Evolutionary conservation across 768 basidiomycete genomes (phyloP).

Genomic region (Strobilomyces echinocephalus): DNA sequence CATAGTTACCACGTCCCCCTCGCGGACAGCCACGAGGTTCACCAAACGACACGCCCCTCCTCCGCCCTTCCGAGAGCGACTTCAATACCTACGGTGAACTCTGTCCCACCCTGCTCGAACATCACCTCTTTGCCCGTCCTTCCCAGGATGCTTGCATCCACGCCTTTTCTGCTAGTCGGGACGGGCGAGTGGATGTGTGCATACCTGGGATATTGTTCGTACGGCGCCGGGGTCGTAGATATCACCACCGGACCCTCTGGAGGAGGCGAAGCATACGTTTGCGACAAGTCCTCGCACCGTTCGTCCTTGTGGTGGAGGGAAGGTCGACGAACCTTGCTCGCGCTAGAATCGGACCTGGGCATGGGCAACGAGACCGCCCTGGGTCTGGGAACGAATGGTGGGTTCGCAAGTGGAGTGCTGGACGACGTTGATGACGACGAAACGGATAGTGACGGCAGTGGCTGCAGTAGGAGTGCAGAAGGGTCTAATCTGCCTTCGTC

Average conservation of each 20-base stretch:
- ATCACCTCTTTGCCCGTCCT: conserved; percentile 18
- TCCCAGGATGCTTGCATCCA: conserved; percentile 8
- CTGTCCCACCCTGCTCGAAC: conserved; percentile 26
- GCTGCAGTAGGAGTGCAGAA: conserved; percentile 28
- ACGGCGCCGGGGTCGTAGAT: conserved; percentile 11
- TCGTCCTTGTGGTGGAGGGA: conserved; percentile 17
- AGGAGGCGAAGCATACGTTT: conserved; percentile 27
- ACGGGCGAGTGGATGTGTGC: conserved; percentile 23
- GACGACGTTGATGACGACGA: conserved; percentile 9
- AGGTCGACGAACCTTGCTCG: conserved; percentile 12
- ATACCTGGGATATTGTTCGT: conserved; percentile 27
- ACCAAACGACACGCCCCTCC: conserved; percentile 31
- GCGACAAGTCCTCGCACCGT: conserved; percentile 28
- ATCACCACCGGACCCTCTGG: conserved; percentile 25
- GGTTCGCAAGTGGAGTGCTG: conserved; percentile 11
- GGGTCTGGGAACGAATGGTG: conserved; percentile 15
- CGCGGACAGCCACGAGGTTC: conserved; percentile 2
- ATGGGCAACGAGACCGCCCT: conserved; percentile 27
- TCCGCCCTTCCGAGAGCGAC: conserved; percentile 31
- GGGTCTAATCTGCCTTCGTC: conserved; percentile 13
- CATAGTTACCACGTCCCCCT: background rate
- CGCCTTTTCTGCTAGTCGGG: conserved; percentile 12
- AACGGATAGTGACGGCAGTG: conserved; percentile 17
- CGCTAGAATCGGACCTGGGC: background rate
- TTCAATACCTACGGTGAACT: conserved; percentile 28